These are phyloP conservation scores for Paramyrothecium sp. DNA, from an alignment of 2,329 filamentous ascomycete genomes.

Conservation along the genomic window DNA sequence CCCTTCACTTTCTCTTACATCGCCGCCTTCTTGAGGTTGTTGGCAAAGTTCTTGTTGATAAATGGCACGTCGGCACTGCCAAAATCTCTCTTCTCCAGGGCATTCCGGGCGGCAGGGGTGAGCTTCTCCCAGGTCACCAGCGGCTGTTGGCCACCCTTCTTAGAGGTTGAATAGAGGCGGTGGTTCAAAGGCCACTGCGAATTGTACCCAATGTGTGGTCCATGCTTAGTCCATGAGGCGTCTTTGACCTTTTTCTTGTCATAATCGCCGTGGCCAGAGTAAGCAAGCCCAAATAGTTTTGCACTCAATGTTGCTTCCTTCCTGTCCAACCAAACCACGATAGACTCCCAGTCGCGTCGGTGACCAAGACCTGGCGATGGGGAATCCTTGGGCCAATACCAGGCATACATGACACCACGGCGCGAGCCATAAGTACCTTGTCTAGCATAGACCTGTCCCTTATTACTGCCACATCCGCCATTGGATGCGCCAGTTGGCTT, in stretches of 20 bases:
- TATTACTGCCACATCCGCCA: conserved; percentile 28
- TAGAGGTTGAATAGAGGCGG: conserved; percentile 29
- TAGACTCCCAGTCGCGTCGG: conserved; percentile 39
- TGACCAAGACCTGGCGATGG: conserved; percentile 29
- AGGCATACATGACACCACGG: conserved; percentile 39
- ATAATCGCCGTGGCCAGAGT: conserved; percentile 35
- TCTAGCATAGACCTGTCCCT: conserved; percentile 37
- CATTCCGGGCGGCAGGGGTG: conserved; percentile 27
- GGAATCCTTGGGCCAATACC: conserved; percentile 46
- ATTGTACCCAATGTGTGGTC: conserved; percentile 29
- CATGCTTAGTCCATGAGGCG: conserved; percentile 14
- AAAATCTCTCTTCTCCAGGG: conserved; percentile 35
- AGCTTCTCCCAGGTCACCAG: conserved; percentile 43
- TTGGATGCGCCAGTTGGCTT: conserved; percentile 22
- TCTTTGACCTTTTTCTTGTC: conserved; percentile 18
- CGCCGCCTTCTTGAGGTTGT: conserved; percentile 13
- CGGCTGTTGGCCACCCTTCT: conserved; percentile 33
- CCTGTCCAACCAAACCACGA: conserved; percentile 30
- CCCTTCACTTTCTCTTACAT: no score
- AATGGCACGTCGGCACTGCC: conserved; percentile 40
- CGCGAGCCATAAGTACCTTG: conserved; percentile 21
- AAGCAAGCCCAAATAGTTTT: conserved; percentile 30
- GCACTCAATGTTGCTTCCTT: conserved; percentile 14
- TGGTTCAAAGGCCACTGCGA: conserved; percentile 30
- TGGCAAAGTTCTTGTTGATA: conserved; percentile 25